phyloP scores from a whole-genome alignment of 1,139 yeast genomes.

The Debaryomyces udenii region DNA sequence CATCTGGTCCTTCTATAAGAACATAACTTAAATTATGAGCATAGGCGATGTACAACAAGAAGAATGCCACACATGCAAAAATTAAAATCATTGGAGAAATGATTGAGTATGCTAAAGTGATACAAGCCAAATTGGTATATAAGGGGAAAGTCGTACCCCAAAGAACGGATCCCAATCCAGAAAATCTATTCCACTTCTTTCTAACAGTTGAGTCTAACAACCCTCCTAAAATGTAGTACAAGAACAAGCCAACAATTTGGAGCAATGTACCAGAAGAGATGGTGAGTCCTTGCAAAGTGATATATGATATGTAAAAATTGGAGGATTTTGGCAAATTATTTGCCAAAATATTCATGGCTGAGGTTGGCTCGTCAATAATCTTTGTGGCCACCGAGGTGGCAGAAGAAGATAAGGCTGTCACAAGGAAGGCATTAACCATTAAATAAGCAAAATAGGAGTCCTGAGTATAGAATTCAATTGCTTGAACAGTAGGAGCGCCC shows the following conservation, averaged over 20 bases:
- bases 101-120: slow-evolving; percentile 75
- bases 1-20: slow-evolving; percentile 59
- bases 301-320: slow-evolving; percentile 76
- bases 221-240: slow-evolving; percentile 69
- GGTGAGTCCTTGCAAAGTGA: slow-evolving; percentile 80
- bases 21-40: slow-evolving; percentile 80
- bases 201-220: slow-evolving; percentile 81
- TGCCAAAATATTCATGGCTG: slow-evolving; percentile 72
- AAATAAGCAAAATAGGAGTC: slow-evolving; percentile 72
- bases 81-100: slow-evolving; percentile 75
- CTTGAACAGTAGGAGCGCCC: slow-evolving; percentile 67
- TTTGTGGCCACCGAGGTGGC: slow-evolving; percentile 74
- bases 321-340: slow-evolving; percentile 84
- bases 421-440: slow-evolving; percentile 70
- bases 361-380: slow-evolving; percentile 63
- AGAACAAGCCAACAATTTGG: slow-evolving; percentile 72
- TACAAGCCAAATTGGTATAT: slow-evolving; percentile 80
- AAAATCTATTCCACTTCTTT: slow-evolving; percentile 79
- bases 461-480: slow-evolving; percentile 73
- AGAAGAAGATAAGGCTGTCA: slow-evolving; percentile 70
- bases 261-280: slow-evolving; percentile 79
- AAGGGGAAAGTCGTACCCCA: slow-evolving; percentile 94
- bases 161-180: slow-evolving; percentile 59
- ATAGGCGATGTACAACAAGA: slow-evolving; percentile 75
- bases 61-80: slow-evolving; percentile 71